Percentiles rank a stretch among this genome's conserved stretches.
phyloP scores from a whole-genome alignment of 345 rosid genomes.

The Aegle marmelos region DNA sequence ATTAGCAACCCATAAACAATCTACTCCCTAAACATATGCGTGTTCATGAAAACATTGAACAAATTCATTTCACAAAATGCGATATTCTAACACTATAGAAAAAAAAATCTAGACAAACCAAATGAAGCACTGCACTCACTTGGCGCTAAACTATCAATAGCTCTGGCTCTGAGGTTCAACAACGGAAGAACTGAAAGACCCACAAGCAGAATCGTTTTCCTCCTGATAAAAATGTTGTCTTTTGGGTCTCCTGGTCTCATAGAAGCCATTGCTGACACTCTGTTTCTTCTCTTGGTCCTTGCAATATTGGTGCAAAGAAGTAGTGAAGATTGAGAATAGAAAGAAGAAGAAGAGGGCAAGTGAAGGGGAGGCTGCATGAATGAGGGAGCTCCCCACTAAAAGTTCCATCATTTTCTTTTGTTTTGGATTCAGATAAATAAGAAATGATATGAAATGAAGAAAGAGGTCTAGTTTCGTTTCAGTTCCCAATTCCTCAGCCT shows the following conservation, averaged over 20 bases:
- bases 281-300: slow-evolving; percentile 32
- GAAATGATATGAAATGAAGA: not conserved
- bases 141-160: slow-evolving; percentile 30
- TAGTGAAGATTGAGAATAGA: slow-evolving; percentile 33
- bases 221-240: slow-evolving; percentile 29
- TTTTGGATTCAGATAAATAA: not conserved
- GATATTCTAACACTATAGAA: not conserved
- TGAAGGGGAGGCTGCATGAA: slow-evolving; percentile 37
- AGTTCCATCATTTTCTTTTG: not conserved
- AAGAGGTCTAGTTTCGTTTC: not conserved
- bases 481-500: not conserved
- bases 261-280: slow-evolving; percentile 30
- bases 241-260: slow-evolving; percentile 28
- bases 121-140: slow-evolving; percentile 29
- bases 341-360: slow-evolving; percentile 20
- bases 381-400: slow-evolving; percentile 43
- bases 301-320: slow-evolving; percentile 30
- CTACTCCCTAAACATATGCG: not conserved
- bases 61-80: slow-evolving; percentile 8
- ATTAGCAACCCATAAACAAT: not conserved
- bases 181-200: slow-evolving; percentile 75
- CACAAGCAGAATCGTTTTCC: slow-evolving; percentile 57
- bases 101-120: not conserved
- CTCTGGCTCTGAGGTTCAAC: slow-evolving; percentile 44
- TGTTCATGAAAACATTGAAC: not conserved